Evolutionary conservation across 768 basidiomycete species (phyloP).

Genomic region (Kwoniella sp.): DNA sequence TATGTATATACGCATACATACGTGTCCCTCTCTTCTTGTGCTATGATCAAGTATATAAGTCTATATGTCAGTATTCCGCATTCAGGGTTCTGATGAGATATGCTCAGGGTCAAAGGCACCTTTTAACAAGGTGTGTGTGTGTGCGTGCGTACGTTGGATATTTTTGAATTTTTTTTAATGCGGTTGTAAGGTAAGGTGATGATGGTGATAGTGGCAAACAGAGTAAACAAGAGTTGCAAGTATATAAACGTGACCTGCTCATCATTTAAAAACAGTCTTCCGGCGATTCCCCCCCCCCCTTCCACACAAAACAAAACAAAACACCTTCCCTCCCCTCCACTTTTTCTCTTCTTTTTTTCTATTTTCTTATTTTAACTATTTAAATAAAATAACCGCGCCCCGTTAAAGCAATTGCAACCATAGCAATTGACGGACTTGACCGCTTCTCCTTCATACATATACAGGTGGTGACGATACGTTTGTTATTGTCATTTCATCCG

Average conservation of each 20-base stretch:
- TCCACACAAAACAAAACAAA: conserved; percentile 3
- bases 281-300: conserved; percentile 19
- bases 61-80: conserved; percentile 8
- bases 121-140: background rate
- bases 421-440: conserved; percentile 28
- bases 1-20: too few relatives aligned
- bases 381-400: conserved; percentile 1
- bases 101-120: conserved; percentile 4
- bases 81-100: conserved; percentile 3
- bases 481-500: conserved; percentile 8
- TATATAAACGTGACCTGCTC: conserved; percentile 14
- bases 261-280: background rate
- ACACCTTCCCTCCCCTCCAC: background rate
- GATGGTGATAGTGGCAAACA: conserved; percentile 5
- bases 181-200: background rate
- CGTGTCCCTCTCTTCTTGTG: too few relatives aligned
- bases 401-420: too few relatives aligned
- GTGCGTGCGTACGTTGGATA: background rate
- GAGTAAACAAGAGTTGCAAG: conserved; percentile 6
- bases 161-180: background rate
- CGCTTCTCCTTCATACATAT: conserved; percentile 7
- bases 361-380: conserved; percentile 2
- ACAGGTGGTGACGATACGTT: too few relatives aligned
- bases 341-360: conserved; percentile 4
- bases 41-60: too few relatives aligned